These are phyloP conservation scores for Exophiala viscosa DNA, from an alignment of 2,329 filamentous ascomycete genomes.

Conservation along the genomic window DNA sequence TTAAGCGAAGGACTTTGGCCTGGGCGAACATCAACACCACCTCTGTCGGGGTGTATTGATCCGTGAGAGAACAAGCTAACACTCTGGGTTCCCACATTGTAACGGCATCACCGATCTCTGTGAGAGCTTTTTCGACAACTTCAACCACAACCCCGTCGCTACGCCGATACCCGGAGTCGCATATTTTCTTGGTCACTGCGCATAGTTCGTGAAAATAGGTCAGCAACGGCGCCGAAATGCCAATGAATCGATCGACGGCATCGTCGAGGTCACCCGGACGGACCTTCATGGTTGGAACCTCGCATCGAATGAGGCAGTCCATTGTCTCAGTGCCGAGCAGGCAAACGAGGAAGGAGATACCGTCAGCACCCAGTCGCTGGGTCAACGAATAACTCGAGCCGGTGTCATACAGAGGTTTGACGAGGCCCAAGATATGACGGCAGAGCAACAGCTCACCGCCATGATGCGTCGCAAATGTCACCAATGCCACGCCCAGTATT, in stretches of 20 bases:
- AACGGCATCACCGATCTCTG: neutral
- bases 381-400: neutral
- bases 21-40: conserved; percentile 3
- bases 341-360: conserved; percentile 3
- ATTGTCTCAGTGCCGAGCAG: neutral
- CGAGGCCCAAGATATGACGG: neutral
- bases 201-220: conserved; percentile 4
- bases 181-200: neutral
- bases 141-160: neutral
- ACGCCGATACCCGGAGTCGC: neutral
- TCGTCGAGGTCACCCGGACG: neutral
- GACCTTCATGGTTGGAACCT: neutral
- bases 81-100: neutral
- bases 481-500: conserved; percentile 6
- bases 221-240: neutral
- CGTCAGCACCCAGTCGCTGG: conserved; percentile 1
- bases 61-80: neutral
- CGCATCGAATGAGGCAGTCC: conserved; percentile 4
- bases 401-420: conserved; percentile 2
- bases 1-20: conserved; percentile 1
- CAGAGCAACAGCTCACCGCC: conserved; percentile 6
- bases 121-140: neutral
- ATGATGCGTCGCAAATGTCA: conserved; percentile 8
- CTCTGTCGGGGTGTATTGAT: conserved; percentile 1
- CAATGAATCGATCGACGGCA: conserved; percentile 8